Percentiles rank a stretch among this genome's conserved stretches.
Conservation (phyloP, 768 basidiomycete species). For the Harrya chromipes region DNA sequence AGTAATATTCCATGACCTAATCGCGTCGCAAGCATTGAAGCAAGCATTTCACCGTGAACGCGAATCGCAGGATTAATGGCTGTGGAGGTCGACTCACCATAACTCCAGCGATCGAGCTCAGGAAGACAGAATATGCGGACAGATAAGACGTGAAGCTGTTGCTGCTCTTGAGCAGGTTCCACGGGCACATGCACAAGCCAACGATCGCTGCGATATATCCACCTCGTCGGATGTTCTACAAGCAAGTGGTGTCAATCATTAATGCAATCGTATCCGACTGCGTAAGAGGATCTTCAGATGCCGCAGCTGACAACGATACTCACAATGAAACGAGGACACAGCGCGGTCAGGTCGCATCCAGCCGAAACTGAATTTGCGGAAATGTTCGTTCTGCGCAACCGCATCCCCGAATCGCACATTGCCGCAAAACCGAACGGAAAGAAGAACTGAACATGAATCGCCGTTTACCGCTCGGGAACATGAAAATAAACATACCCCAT, state of each 20-base stretch:
- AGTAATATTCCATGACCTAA: slow-evolving; percentile 76
- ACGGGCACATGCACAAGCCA: slow-evolving; percentile 72
- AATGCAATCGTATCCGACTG: slow-evolving; percentile 1
- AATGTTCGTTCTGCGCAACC: slow-evolving; percentile 59
- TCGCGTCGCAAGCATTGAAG: not conserved
- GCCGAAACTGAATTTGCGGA: slow-evolving; percentile 82
- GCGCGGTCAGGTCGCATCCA: slow-evolving; percentile 78
- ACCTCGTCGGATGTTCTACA: slow-evolving; percentile 76
- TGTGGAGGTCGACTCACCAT: slow-evolving; percentile 47
- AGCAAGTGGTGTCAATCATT: not conserved
- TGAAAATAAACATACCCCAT: slow-evolving; percentile 25
- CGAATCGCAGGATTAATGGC: not conserved
- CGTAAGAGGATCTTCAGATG: not conserved
- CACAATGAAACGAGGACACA: slow-evolving; percentile 74
- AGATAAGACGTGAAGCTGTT: slow-evolving; percentile 80
- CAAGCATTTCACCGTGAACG: not conserved
- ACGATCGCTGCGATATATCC: slow-evolving; percentile 81
- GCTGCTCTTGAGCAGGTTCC: slow-evolving; percentile 71
- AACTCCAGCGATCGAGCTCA: slow-evolving; percentile 77
- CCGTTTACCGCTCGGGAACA: slow-evolving; percentile 10
- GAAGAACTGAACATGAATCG: slow-evolving; percentile 8
- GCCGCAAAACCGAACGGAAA: slow-evolving; percentile 2
- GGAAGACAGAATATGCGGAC: slow-evolving; percentile 77
- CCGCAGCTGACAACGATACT: slow-evolving; percentile 18
- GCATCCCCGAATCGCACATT: slow-evolving; percentile 4